Evolutionary conservation across 768 basidiomycete species (phyloP), one percentile per base, ranked within the genome.

Genomic region (Lentinula edodes): DNA sequence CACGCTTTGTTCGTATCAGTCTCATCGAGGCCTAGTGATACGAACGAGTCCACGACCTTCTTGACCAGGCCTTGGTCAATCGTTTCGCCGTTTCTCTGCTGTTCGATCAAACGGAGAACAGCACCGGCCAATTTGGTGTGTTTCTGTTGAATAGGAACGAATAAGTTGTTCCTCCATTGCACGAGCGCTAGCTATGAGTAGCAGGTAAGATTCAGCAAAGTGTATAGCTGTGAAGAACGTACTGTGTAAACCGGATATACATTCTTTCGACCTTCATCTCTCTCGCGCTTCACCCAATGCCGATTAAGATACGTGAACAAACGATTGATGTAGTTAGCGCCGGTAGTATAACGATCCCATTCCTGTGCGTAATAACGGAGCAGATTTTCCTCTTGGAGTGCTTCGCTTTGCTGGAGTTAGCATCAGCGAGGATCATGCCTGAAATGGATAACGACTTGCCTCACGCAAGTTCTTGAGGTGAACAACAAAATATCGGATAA

Each of bases 281-380:
- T 86, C 72, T 99, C 97, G 57, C 96, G 84, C 78, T 95, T 96
- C 48, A 99, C 96, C 97, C 97, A 99, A 75, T 98, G 95, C 20
- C 96, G 92, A 75, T 99, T 98, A 61, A 99, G 83, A 76, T 98
- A 98, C 2, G 93, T 95, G 79, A 98, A 98, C 39, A 99, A 77
- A 60, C 96, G 90, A 72, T 98, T 96, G 75, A 98, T 93, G 72
- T 97, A 98, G 70, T 92, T 94, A 1, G 96, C 95, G 52, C 96
- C 96, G 2, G 89, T 96, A 0, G 97, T 99, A 76, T 98, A 98
- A 48, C 95, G 83, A 68, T 92, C 90, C 97, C 97, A 98, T 73
- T 98, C 94, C 62, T 75, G 72, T 1, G 93, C 93, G 70, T 98
- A 99, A 71, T 91, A 98, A 65, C 88, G 86, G 60, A 99, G 77